Evolutionary conservation across 1,139 yeast genomes (phyloP).

Genomic region (Candida buenavistaensis): DNA sequence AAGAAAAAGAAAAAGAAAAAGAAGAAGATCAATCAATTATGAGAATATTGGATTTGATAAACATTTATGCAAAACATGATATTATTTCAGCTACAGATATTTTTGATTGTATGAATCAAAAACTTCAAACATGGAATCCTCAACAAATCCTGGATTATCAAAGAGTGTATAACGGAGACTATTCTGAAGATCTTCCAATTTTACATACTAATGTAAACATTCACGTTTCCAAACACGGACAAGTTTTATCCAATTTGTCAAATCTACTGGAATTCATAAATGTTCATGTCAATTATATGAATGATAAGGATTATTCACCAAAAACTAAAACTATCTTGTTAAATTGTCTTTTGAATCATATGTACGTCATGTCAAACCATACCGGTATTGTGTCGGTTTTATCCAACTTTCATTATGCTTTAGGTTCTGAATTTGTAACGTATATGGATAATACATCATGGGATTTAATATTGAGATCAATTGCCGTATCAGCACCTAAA

Average conservation of each 20-base stretch:
- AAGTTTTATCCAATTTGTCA: slow-evolving; percentile 32
- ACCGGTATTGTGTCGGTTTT: slow-evolving; percentile 31
- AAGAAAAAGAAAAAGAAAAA: too few species aligned
- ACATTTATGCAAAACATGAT: slow-evolving; percentile 23
- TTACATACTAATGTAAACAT: slow-evolving; percentile 18
- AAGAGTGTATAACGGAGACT: too few species aligned
- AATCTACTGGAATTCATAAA: slow-evolving; percentile 24
- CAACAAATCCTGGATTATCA: neutral
- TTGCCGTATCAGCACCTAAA: slow-evolving; percentile 33
- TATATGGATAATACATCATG: slow-evolving; percentile 32
- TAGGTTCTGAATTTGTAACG: slow-evolving; percentile 17
- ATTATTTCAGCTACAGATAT: slow-evolving; percentile 28
- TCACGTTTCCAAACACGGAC: slow-evolving; percentile 27
- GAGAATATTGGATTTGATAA: slow-evolving; percentile 28
- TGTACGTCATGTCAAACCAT: slow-evolving; percentile 36
- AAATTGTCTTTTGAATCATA: slow-evolving; percentile 40
- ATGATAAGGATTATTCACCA: slow-evolving; percentile 14
- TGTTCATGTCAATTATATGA: slow-evolving; percentile 27
- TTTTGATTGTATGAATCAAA: slow-evolving; percentile 29
- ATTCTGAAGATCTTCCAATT: too few species aligned
- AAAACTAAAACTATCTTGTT: slow-evolving; percentile 31
- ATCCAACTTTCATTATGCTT: slow-evolving; percentile 17
- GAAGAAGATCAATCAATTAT: slow-evolving; percentile 29
- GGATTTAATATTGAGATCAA: slow-evolving; percentile 28
- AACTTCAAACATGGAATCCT: slow-evolving; percentile 27